Conservation (phyloP, 139 green algal species). For the Tetraselmis chui region DNA sequence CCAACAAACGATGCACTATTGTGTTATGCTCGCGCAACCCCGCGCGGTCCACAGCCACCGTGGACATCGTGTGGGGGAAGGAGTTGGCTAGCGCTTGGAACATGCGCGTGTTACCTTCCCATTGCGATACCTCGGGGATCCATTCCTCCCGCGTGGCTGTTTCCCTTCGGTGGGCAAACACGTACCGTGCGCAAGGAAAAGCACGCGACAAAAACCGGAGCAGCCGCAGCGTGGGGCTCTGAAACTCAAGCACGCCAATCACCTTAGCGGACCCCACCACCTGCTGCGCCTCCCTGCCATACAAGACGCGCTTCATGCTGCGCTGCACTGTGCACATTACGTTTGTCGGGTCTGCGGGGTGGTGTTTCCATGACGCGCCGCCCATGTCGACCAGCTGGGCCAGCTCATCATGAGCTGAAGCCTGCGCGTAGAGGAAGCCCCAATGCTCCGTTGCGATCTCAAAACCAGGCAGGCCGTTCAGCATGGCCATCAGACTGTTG, state of each 20-base stretch:
- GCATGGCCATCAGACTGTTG: neutral
- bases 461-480: neutral
- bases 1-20: neutral
- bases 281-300: neutral
- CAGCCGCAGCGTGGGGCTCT: neutral
- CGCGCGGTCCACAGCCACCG: neutral
- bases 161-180: neutral
- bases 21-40: neutral
- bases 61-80: neutral
- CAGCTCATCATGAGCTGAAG: neutral
- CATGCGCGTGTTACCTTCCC: neutral
- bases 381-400: neutral
- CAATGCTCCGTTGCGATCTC: neutral
- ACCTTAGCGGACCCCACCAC: neutral
- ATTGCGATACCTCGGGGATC: neutral
- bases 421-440: neutral
- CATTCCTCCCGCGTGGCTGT: neutral
- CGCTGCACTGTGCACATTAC: neutral
- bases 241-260: neutral
- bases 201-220: neutral
- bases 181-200: neutral
- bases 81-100: neutral
- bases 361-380: neutral
- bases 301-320: neutral
- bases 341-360: neutral